Evolutionary conservation across 2,329 filamentous ascomycete genomes (phyloP), one percentile per base, ranked within the genome.

Genomic region (Verticillium tricorpus): DNA sequence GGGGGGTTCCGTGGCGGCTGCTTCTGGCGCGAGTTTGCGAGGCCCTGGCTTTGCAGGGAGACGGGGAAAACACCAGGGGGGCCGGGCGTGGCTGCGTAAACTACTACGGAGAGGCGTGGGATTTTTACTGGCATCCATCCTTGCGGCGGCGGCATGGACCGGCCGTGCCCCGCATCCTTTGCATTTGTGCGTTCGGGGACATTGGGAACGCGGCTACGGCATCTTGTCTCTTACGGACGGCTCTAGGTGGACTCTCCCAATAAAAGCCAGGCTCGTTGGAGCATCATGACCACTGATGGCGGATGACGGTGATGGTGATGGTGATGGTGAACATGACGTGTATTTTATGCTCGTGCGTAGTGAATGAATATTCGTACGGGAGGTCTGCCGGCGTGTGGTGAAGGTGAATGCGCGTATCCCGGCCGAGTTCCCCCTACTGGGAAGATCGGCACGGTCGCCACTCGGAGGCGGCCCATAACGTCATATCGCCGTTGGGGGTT

Each of bases 151-250:
- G 54, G 54, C 54, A 59, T 54, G 45, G 45, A 59, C 39, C 28
- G 45, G 31, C 45, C 28, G 45, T 55, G 58, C 40, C 58, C 58
- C 63, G 64, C 60, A 57, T 59, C 56, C 58, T 61, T 74, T 78
- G 76, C 76, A 77, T 77, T 79, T 71, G 76, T 74, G 76, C 77
- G 77, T 78, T 78, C 75, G 71, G 76, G 75, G 76, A 54, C 45
- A 62, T 61, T 76, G 73, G 77, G 74, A 78, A 78, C 76, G 76
- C 73, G 74, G 73, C 74, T 75, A 76, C 72, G 74, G 72, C 64
- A 66, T 66, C 63, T 63, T 65, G 64, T 66, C 64, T 65, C 63
- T 65, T 63, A 62, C 63, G 45, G 45, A 50, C 45, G 64, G 63
- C 61, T 66, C 59, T 62, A 62, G 61, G 64, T 65, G 64, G 64